Base-by-base conservation (phyloP, 2,329 filamentous ascomycete genomes). In the Fusarium sp. region DNA sequence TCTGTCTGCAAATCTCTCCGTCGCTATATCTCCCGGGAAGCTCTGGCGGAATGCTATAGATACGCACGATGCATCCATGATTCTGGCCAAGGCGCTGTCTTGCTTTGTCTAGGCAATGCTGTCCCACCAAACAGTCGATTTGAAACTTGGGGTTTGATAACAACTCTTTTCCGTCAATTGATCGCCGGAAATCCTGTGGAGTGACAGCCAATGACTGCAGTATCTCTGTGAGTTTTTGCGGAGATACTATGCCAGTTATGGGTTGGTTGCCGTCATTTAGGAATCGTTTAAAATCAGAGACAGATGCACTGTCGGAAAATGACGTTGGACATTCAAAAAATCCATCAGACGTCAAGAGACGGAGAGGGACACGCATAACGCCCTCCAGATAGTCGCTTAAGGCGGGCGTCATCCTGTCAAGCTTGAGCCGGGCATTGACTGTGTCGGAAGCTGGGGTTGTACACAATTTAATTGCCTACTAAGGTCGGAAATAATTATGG, bases 161-260 rank as follows among this genome's bases (percentile, higher is more conserved):
- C 22, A 20, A n/a, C 24, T 49, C 47, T 34, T 49, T 4, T 49
- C 12, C n/a, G 2, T 5, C 8, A 6, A 49, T 29, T 9, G 47
- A 16, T 49, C 24, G 29, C 13, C 24, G 30, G 6, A 49, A 37
- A 20, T 49, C n/a, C 18, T 34, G 20, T 20, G 20, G 30, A 10
- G 29, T 49, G 14, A 49, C 34, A 7, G 14, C 47, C 29, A 49
- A 24, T 24, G 24, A 9, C 7, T 24, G n/a, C 7, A 64, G 30
- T 8, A 64, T 55, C 6, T 52, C 16, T 24, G 55, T 37, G 6
- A 64, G 40, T 7, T 20, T 46, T 34, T 58, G 20, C 6, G 45
- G 61, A n/a, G 45, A 51, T 12, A 64, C 18, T 18, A 64, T 64
- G 22, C 61, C 56, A 16, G 61, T 64, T 27, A 64, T 60, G 14